These are phyloP conservation scores for Flaveria brownii DNA, from an alignment of 129 eudicot genomes.

Conservation along the genomic window DNA sequence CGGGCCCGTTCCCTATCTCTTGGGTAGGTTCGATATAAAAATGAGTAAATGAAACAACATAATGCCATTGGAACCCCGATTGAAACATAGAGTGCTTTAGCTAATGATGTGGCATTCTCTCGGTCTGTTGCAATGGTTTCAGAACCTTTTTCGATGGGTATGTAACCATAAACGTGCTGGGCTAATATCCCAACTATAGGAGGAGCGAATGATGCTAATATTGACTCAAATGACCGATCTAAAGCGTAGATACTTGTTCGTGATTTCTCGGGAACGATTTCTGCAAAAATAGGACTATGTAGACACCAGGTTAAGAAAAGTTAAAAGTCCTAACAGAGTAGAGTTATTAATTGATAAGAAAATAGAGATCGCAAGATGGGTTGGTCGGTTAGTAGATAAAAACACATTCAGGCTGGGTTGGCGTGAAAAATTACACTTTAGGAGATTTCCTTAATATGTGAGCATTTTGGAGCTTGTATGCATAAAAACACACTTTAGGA, in stretches of 20 bases:
- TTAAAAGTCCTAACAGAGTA: neutral
- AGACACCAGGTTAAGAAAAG: conserved; percentile 32
- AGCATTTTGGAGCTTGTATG: too few relatives aligned
- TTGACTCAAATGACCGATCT: conserved; percentile 77
- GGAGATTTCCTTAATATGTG: too few relatives aligned
- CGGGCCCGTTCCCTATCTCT: conserved; percentile 73
- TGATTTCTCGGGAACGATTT: conserved; percentile 78
- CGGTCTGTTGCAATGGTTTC: conserved; percentile 58
- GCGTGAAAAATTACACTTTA: too few relatives aligned
- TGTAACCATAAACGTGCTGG: conserved; percentile 65
- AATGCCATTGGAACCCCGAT: conserved; percentile 66
- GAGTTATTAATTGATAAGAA: neutral
- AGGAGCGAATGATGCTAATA: conserved; percentile 82
- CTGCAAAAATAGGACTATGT: conserved; percentile 90
- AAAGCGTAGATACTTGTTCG: conserved; percentile 77
- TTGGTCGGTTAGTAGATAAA: too few relatives aligned
- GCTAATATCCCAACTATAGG: conserved; percentile 77
- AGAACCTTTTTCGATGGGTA: conserved; percentile 58
- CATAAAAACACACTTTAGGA: too few relatives aligned
- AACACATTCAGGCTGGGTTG: too few relatives aligned
- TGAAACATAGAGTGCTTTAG: conserved; percentile 71
- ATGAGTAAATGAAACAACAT: conserved; percentile 76
- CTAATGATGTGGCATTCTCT: conserved; percentile 70
- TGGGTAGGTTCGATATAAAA: conserved; percentile 69
- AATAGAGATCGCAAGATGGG: neutral